phyloP scores from a whole-genome alignment of 1,139 yeast species.

The Meyerozyma athensensis region DNA sequence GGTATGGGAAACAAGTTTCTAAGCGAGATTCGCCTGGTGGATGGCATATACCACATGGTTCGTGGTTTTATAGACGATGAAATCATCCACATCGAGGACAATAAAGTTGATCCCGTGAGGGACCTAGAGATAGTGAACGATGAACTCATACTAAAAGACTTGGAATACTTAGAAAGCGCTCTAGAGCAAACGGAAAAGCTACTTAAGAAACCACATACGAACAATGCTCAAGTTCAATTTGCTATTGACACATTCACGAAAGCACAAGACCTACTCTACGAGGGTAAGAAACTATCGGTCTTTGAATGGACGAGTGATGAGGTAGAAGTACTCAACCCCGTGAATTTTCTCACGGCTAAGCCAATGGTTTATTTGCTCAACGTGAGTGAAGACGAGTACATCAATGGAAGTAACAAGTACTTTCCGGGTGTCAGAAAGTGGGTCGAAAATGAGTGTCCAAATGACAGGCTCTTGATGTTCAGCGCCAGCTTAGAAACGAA shows the following conservation, averaged over 20 bases:
- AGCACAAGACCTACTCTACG: slow-evolving; percentile 49
- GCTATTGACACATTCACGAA: slow-evolving; percentile 46
- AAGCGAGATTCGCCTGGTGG: slow-evolving; percentile 67
- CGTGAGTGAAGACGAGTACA: slow-evolving; percentile 53
- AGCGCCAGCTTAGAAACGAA: slow-evolving; percentile 57
- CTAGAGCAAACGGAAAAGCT: slow-evolving; percentile 43
- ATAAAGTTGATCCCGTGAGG: slow-evolving; percentile 59
- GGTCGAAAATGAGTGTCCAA: slow-evolving; percentile 52
- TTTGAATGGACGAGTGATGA: slow-evolving; percentile 52
- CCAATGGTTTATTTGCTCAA: slow-evolving; percentile 63
- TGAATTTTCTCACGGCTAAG: slow-evolving; percentile 65
- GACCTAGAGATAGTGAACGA: slow-evolving; percentile 67
- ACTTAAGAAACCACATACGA: slow-evolving; percentile 34
- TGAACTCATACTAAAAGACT: slow-evolving; percentile 66
- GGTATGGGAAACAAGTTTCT: slow-evolving; percentile 74
- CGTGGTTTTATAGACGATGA: slow-evolving; percentile 66
- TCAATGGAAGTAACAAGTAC: slow-evolving; percentile 42
- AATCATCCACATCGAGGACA: slow-evolving; percentile 64
- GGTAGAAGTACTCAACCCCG: slow-evolving; percentile 50
- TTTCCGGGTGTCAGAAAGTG: slow-evolving; percentile 41
- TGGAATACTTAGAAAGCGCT: slow-evolving; percentile 59
- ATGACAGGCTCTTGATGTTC: slow-evolving; percentile 51
- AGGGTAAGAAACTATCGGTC: slow-evolving; percentile 48
- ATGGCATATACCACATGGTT: slow-evolving; percentile 68
- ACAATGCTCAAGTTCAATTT: slow-evolving; percentile 24